Evolutionary conservation across 192 early-diverging fungal genomes (phyloP), one percentile per base, ranked within the genome.

Genomic region (Linnemannia exigua): DNA sequence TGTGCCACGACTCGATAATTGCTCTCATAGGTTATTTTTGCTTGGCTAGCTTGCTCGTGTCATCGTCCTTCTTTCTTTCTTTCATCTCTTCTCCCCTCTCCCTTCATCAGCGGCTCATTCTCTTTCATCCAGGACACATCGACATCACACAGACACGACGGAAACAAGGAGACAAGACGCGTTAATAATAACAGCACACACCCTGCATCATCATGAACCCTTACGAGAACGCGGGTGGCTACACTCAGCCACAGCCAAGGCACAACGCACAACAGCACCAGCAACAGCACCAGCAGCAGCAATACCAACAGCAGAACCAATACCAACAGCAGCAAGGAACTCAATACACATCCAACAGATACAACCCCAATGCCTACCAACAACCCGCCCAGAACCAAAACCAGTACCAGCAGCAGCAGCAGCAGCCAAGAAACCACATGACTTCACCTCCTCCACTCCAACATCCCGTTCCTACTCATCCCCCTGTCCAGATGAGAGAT

Each of bases 391-490:
- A 79, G 54, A 20, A 67, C 17, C 67, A 70, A 28, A 41, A 73
- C 8, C 74, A 75, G 19, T 52, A 75, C n/a, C 79, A 81, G 36
- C 73, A 81, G 8, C 76, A 77, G 25, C 81, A 79, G 31, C 54
- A 80, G n/a, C 76, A 81, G 46, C 82, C 36, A 25, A 70, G 76
- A 41, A 78, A 80, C 63, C 76, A 81, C 25, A 70, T 84, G 71
- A 31, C 69, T 11, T 93, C 92, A 28, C 92, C 92, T 50, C 92
- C 92, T 58, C 92, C 92, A 48, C 81, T 93, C 9, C 91, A 91
- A 72, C 92, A 93, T 81, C 92, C 92, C 22, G 90, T 93, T 5
- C 92, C 92, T 41, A 88, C 88, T 44, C 92, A 91, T 84, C 92
- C 92, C 38, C 92, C 92, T 48, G 90, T 93, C 54, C 89, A 89